Conservation (phyloP, 768 basidiomycete species). For the Phaffia australis region DNA sequence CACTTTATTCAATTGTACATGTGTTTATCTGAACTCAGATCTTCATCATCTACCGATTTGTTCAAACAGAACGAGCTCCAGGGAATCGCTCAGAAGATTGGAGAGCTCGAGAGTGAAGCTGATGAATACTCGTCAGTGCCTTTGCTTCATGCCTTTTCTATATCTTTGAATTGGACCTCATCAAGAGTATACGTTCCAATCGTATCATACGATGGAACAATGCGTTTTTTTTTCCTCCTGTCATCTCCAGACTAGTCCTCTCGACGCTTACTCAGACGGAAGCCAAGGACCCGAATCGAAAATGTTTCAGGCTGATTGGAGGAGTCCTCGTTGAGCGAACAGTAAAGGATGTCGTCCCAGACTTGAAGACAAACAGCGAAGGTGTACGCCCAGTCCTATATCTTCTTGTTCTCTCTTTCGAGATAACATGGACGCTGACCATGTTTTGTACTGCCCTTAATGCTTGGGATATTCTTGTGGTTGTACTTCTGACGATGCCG, state of each 20-base stretch:
- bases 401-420: constrained; percentile 18
- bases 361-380: constrained; percentile 75
- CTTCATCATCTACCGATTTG: not conserved
- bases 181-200: not conserved
- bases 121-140: constrained; percentile 79
- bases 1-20: not conserved
- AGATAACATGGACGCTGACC: not conserved
- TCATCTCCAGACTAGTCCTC: constrained; percentile 60
- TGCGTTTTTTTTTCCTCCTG: not conserved
- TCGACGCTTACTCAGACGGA: constrained; percentile 73
- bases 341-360: constrained; percentile 85
- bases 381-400: constrained; percentile 48
- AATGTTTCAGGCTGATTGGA: constrained; percentile 92
- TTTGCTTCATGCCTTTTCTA: not conserved
- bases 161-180: not conserved
- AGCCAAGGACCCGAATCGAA: constrained; percentile 72
- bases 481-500: not conserved
- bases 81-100: constrained; percentile 83
- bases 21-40: not conserved
- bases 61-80: constrained; percentile 60
- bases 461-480: not conserved
- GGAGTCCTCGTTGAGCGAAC: constrained; percentile 92
- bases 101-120: constrained; percentile 87
- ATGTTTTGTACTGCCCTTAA: not conserved
- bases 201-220: not conserved